Conservation (phyloP, 345 rosid genomes). For the Litchi chinensis region DNA sequence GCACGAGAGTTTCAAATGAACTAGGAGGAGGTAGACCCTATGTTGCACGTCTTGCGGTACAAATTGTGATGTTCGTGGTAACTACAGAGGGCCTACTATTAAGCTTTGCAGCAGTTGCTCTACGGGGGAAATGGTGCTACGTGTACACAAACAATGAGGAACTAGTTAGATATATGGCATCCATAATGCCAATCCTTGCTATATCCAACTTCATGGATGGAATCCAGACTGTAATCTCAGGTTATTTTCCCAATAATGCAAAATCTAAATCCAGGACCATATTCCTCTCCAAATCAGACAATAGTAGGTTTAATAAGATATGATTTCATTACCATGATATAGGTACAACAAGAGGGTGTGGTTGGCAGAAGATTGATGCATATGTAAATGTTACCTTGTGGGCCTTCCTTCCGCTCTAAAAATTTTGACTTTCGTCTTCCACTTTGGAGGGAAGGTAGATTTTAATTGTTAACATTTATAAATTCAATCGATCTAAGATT, state of each 20-base stretch:
- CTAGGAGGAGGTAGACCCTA: too few relatives aligned
- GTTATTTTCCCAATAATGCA: constrained; percentile 5
- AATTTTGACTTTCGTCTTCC: constrained; percentile 31
- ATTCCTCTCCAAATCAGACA: too few relatives aligned
- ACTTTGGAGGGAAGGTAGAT: constrained; percentile 36
- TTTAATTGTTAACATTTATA: background rate
- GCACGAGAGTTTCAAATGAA: too few relatives aligned
- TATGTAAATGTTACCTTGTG: constrained; percentile 30
- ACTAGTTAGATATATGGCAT: constrained; percentile 27
- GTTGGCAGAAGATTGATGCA: constrained; percentile 39
- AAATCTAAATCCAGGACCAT: too few relatives aligned
- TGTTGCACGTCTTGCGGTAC: too few relatives aligned
- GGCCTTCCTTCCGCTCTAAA: constrained; percentile 39
- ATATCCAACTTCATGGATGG: constrained; percentile 49
- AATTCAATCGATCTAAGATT: too few relatives aligned
- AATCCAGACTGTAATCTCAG: constrained; percentile 42
- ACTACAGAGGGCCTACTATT: too few relatives aligned
- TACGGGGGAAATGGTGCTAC: too few relatives aligned
- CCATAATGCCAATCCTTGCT: constrained; percentile 37
- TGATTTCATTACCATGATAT: background rate
- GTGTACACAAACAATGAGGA: constrained; percentile 29
- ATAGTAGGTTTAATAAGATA: too few relatives aligned
- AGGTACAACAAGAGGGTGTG: constrained; percentile 49
- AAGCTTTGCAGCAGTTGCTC: too few relatives aligned
- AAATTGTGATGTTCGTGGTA: too few relatives aligned